These are phyloP conservation scores for Myriangium duriaei DNA, from an alignment of 2,329 filamentous ascomycete genomes.

Conservation along the genomic window DNA sequence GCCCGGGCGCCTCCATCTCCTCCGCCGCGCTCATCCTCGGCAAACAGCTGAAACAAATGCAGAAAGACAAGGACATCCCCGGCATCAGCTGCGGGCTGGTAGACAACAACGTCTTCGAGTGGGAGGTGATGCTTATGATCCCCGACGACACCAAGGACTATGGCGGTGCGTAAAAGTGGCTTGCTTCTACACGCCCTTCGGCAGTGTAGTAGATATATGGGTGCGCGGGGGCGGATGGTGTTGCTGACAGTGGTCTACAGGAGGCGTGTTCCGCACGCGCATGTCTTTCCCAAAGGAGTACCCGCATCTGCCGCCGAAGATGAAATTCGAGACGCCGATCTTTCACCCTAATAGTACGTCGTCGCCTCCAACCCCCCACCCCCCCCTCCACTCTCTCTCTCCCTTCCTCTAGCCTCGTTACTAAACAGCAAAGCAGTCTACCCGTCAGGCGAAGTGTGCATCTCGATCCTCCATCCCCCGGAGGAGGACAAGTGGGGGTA, in stretches of 20 bases:
- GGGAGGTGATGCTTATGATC: conserved; percentile 99
- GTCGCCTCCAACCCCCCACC: too few species aligned
- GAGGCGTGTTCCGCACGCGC: conserved; percentile 80
- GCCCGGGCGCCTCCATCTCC: conserved; percentile 19
- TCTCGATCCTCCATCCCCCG: conserved; percentile 90
- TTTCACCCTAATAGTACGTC: conserved; percentile 85
- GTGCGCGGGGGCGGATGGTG: not conserved
- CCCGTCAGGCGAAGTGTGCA: conserved; percentile 75
- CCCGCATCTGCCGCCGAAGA: conserved; percentile 73
- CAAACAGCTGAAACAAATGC: conserved; percentile 89
- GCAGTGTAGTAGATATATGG: too few species aligned
- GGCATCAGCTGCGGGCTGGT: conserved; percentile 89
- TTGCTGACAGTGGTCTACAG: conserved; percentile 34
- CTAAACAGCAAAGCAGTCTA: conserved; percentile 51
- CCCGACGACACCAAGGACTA: conserved; percentile 70
- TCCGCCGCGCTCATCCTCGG: conserved; percentile 62
- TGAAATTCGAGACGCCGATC: conserved; percentile 74
- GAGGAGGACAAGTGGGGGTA: conserved; percentile 92
- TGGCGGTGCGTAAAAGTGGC: conserved; percentile 61
- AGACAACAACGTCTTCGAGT: conserved; percentile 82
- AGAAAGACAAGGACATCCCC: conserved; percentile 77
- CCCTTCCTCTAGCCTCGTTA: not conserved
- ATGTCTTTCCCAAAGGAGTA: conserved; percentile 77
- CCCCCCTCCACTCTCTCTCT: conserved; percentile 1
- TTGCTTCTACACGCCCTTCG: too few species aligned